Conservation (phyloP, 2,329 filamentous ascomycete genomes). For the Paecilomyces sp. region DNA sequence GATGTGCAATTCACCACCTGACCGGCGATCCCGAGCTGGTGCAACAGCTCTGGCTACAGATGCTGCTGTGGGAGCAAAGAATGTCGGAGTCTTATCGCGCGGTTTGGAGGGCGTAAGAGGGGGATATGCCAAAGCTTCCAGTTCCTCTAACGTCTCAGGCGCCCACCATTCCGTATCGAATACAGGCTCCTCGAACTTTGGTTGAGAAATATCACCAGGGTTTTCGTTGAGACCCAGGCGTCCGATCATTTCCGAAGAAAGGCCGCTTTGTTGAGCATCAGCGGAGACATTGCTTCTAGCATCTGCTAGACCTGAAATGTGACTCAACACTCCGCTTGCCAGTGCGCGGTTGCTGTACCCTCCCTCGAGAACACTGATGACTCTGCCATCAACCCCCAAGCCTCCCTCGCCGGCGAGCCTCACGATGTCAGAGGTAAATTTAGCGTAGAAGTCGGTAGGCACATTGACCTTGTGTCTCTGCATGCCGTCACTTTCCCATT, state of each 20-base stretch:
- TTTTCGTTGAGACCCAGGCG: constrained; percentile 18
- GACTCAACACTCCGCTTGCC: constrained; percentile 80
- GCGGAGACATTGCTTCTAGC: constrained; percentile 23
- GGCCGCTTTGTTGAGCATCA: constrained; percentile 31
- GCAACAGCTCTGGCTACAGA: constrained; percentile 74
- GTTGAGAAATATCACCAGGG: constrained; percentile 1
- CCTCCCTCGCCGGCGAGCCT: constrained; percentile 73
- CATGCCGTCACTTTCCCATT: constrained; percentile 90
- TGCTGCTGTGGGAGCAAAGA: constrained; percentile 79
- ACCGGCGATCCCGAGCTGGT: constrained; percentile 50
- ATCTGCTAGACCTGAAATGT: constrained; percentile 73
- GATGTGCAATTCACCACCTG: constrained; percentile 27
- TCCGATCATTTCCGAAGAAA: constrained; percentile 54
- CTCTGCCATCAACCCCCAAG: constrained; percentile 68
- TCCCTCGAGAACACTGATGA: constrained; percentile 91
- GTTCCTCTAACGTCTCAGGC: constrained; percentile 54
- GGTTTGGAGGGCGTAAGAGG: constrained; percentile 47
- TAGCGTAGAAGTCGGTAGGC: constrained; percentile 91
- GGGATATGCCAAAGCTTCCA: constrained; percentile 56
- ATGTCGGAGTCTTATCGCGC: constrained; percentile 60
- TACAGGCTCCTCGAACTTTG: constrained; percentile 15
- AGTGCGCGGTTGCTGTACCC: constrained; percentile 92
- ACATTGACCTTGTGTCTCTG: constrained; percentile 94
- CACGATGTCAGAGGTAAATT: constrained; percentile 79
- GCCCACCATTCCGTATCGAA: constrained; percentile 72